phyloP scores from a whole-genome alignment of 2,329 filamentous ascomycete genomes.

The Nannizziopsis arthrosporioides region DNA sequence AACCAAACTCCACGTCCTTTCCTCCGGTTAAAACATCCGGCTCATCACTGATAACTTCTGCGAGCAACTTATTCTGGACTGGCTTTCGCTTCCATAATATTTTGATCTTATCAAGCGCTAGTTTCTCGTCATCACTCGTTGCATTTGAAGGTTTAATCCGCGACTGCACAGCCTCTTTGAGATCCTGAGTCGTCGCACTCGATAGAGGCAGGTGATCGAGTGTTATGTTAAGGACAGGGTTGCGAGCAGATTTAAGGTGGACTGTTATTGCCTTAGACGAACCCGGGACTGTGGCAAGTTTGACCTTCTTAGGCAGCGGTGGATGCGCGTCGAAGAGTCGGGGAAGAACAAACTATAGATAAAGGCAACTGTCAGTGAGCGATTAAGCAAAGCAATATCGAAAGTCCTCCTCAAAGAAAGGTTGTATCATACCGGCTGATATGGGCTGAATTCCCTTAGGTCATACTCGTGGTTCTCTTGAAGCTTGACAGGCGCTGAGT shows the following conservation, averaged over 20 bases:
- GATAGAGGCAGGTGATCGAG: slow-evolving; percentile 49
- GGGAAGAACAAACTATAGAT: slow-evolving; percentile 36
- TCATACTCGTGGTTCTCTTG: slow-evolving; percentile 86
- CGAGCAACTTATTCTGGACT: slow-evolving; percentile 63
- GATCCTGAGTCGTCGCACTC: slow-evolving; percentile 63
- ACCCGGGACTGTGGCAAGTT: slow-evolving; percentile 25
- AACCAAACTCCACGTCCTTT: slow-evolving; percentile 57
- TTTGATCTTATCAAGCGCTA: slow-evolving; percentile 62
- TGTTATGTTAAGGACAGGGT: slow-evolving; percentile 56
- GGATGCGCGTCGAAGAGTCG: slow-evolving; percentile 34
- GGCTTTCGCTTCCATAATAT: slow-evolving; percentile 82
- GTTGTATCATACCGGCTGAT: slow-evolving; percentile 55
- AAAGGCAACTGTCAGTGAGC: slow-evolving; percentile 1
- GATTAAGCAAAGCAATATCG: not conserved
- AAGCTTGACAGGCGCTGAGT: slow-evolving; percentile 67
- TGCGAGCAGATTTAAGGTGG: slow-evolving; percentile 50
- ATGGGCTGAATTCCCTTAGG: slow-evolving; percentile 61
- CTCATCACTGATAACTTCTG: slow-evolving; percentile 55
- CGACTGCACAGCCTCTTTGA: slow-evolving; percentile 58
- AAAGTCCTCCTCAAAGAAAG: not conserved
- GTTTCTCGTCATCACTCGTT: slow-evolving; percentile 38
- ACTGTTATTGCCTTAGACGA: slow-evolving; percentile 31
- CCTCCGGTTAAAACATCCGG: slow-evolving; percentile 32
- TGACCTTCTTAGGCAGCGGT: slow-evolving; percentile 33
- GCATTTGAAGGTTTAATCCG: slow-evolving; percentile 38